Evolutionary conservation across 257 asterid genomes (phyloP), one percentile per base, ranked within the genome.

Genomic region (Eustoma russellianum): DNA sequence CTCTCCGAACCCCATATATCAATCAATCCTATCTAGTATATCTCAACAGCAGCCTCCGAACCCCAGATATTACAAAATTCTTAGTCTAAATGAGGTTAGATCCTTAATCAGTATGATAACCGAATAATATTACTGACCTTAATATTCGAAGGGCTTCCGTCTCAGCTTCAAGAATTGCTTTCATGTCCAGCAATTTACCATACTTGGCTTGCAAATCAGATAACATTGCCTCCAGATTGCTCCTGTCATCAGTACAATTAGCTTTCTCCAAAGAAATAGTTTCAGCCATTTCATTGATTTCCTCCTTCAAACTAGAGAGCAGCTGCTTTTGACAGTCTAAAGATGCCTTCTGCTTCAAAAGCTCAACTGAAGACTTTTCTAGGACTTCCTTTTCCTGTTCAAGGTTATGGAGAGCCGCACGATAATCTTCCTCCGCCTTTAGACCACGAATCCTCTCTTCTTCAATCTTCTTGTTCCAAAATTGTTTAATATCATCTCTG

Each of bases 261-360:
- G 65, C 74, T 75, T 45, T 70, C 72, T 88, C 88, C 10, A 33
- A 28, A 17, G 60, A 65, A n/a, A 88, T 74, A 33, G 47, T 76
- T 53, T 73, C 78, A 5, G 89, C 74, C 88, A 88, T 84, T 53
- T 88, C 90, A 48, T 46, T 16, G 13, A 88, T 77, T 64, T 92
- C 97, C 38, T 61, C 74, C 69, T 79, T 70, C 48, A 92, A 69
- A 53, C 82, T 76, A 16, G 81, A 77, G 54, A 88, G 83, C 54
- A 92, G 70, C 78, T 83, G 89, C 45, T 70, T 73, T 73, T 92
- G 98, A 68, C 97, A 88, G 66, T 80, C 93, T 77, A 88, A 64
- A 61, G 95, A 87, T 49, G 88, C 93, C 76, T 58, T 82, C 71
- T 85, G 83, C 67, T 77, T 92, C 52, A 74, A 66, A 52, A 78